phyloP scores from a whole-genome alignment of 192 early-diverging fungal genomes.

The Podila verticillata region DNA sequence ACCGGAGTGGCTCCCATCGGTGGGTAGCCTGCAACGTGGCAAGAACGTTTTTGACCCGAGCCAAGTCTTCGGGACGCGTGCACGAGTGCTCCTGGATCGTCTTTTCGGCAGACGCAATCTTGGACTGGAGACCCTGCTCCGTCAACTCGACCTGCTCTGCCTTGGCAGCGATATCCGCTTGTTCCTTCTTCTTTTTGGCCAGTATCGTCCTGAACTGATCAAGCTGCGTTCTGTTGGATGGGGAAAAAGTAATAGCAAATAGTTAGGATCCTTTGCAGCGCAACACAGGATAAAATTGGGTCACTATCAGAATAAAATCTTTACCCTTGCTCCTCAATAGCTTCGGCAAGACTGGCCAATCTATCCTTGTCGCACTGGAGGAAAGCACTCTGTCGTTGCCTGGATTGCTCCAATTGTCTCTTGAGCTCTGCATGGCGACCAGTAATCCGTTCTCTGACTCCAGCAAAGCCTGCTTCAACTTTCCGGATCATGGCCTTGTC shows the following conservation, averaged over 20 bases:
- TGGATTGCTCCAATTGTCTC: slow-evolving; percentile 17
- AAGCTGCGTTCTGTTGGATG: slow-evolving; percentile 21
- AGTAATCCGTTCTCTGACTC: slow-evolving; percentile 10
- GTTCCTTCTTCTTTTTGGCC: slow-evolving; percentile 27
- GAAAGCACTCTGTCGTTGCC: slow-evolving; percentile 24
- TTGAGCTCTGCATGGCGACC: slow-evolving; percentile 24
- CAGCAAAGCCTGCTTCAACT: slow-evolving; percentile 6
- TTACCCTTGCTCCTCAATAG: slow-evolving; percentile 50
- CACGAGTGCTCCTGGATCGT: slow-evolving; percentile 39
- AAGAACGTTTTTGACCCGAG: slow-evolving; percentile 13
- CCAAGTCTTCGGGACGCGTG: slow-evolving; percentile 27
- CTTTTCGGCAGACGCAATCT: slow-evolving; percentile 21
- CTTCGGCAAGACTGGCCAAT: slow-evolving; percentile 33
- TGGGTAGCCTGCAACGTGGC: slow-evolving; percentile 34
- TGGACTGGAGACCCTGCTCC: slow-evolving; percentile 5
- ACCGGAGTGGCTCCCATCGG: slow-evolving; percentile 26
- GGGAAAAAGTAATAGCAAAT: neutral
- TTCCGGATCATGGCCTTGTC: slow-evolving; percentile 14
- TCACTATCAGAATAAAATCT: neutral
- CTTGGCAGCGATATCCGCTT: slow-evolving; percentile 18
- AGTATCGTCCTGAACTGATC: slow-evolving; percentile 27
- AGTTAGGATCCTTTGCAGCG: too few relatives aligned
- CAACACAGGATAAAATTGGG: too few relatives aligned
- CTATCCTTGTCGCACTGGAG: slow-evolving; percentile 38
- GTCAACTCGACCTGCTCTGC: slow-evolving; percentile 23